Conservation (phyloP, 768 basidiomycete species). For the Rhodocollybia butyracea region DNA sequence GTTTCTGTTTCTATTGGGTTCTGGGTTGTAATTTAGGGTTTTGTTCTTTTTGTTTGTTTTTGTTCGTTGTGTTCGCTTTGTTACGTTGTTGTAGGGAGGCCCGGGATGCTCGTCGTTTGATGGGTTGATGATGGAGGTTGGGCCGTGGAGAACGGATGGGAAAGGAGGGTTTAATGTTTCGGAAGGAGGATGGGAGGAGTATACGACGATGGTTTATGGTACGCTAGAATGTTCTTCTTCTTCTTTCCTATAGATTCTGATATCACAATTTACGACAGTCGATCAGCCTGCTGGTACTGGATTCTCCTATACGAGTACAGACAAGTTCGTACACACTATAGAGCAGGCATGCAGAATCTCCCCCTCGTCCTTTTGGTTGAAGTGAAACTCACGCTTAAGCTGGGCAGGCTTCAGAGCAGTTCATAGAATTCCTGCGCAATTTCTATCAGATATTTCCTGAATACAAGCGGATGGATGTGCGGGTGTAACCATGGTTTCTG, state of each 20-base stretch:
- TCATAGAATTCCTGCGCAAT: slow-evolving; percentile 81
- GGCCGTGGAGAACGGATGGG: slow-evolving; percentile 82
- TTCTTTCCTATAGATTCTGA: background rate
- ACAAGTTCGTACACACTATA: slow-evolving; percentile 80
- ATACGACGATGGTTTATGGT: slow-evolving; percentile 92
- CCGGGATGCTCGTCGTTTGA: slow-evolving; percentile 98
- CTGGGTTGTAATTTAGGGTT: background rate
- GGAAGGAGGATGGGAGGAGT: slow-evolving; percentile 97
- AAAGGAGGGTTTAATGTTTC: slow-evolving; percentile 66
- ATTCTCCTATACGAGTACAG: slow-evolving; percentile 84
- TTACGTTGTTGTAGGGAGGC: slow-evolving; percentile 85
- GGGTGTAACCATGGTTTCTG: slow-evolving; percentile 23
- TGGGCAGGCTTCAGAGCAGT: slow-evolving; percentile 66
- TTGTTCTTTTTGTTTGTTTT: no score
- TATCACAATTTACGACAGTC: slow-evolving; percentile 44
- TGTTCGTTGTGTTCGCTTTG: background rate
- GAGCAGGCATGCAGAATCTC: slow-evolving; percentile 48
- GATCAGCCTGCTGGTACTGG: slow-evolving; percentile 98
- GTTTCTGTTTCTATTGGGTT: slow-evolving; percentile 1
- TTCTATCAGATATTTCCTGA: slow-evolving; percentile 94
- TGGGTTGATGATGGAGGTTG: slow-evolving; percentile 97
- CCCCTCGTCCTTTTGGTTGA: background rate
- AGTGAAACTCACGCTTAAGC: slow-evolving; percentile 7
- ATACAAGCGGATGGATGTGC: slow-evolving; percentile 73
- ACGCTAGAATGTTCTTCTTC: slow-evolving; percentile 24